Conservation (phyloP, 2,329 filamentous ascomycete species). For the Daldinia eschscholtzii region DNA sequence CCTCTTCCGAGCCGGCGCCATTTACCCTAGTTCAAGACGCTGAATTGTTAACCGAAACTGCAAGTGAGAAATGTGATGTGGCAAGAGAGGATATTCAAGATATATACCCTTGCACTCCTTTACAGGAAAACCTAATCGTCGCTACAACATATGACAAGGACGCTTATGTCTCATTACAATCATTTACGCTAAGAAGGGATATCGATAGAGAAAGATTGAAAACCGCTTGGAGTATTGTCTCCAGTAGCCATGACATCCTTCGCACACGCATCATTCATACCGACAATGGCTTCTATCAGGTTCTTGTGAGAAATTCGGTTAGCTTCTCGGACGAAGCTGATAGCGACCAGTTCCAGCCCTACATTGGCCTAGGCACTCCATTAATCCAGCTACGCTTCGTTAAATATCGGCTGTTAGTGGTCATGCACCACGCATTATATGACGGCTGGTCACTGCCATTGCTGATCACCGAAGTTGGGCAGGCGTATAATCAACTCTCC, state of each 20-base stretch:
- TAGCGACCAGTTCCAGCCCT: not conserved
- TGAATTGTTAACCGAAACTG: not conserved
- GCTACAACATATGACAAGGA: not conserved
- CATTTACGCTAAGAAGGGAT: not conserved
- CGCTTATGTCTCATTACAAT: not conserved
- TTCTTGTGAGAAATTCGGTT: not conserved
- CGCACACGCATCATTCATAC: not conserved
- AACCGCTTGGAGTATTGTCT: not conserved
- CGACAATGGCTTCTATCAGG: not conserved
- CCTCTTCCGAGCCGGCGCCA: too few species aligned
- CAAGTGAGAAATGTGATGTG: not conserved
- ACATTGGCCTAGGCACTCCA: not conserved
- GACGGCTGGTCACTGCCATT: not conserved
- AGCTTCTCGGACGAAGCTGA: not conserved
- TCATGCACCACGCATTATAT: not conserved
- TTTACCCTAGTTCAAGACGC: not conserved
- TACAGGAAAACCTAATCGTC: not conserved
- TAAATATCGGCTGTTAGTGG: not conserved
- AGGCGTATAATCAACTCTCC: not conserved
- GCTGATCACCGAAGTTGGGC: not conserved
- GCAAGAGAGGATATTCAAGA: not conserved
- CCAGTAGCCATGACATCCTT: not conserved
- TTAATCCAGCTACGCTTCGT: not conserved
- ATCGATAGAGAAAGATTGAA: not conserved
- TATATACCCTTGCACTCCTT: not conserved